A percentile compares a stretch with the other conserved stretches of the same genome.
phyloP scores from a whole-genome alignment of 805 yeast species.

The Candida namnaoensis region DNA sequence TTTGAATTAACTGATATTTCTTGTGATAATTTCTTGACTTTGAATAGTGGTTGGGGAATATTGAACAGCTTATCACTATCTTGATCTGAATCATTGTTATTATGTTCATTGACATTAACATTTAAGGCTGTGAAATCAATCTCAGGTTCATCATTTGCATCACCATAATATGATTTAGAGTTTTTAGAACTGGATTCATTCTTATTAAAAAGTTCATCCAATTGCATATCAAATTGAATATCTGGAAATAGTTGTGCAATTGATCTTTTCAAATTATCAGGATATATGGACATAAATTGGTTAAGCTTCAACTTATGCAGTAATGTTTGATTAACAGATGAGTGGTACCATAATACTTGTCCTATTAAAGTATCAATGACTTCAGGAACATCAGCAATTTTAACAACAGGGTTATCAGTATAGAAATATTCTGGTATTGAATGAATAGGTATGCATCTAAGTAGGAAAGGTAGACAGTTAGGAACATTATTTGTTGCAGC shows the following conservation, averaged over 20 bases:
- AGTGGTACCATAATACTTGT: conserved; percentile 12
- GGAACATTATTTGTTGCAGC: conserved; percentile 22
- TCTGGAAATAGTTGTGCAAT: conserved; percentile 20
- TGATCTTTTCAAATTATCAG: conserved; percentile 14
- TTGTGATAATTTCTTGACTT: conserved; percentile 26
- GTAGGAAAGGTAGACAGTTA: conserved; percentile 59
- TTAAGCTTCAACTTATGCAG: background rate
- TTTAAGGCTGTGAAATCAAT: background rate
- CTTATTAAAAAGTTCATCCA: conserved; percentile 7
- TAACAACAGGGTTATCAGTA: conserved; percentile 24
- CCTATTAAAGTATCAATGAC: conserved; percentile 22
- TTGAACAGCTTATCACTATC: conserved; percentile 19
- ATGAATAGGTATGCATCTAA: conserved; percentile 53
- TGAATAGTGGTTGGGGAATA: conserved; percentile 25
- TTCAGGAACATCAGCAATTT: conserved; percentile 9
- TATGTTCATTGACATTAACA: background rate
- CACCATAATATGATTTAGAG: background rate
- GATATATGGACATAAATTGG: conserved; percentile 2
- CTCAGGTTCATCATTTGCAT: background rate
- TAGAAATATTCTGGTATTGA: conserved; percentile 52
- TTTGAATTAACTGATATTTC: conserved; percentile 36
- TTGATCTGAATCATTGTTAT: conserved; percentile 1
- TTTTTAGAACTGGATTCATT: no score
- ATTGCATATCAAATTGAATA: conserved; percentile 8
- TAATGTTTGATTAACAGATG: conserved; percentile 1